Conservation (phyloP, 2,329 filamentous ascomycete genomes). For the Thielaviopsis populi region DNA sequence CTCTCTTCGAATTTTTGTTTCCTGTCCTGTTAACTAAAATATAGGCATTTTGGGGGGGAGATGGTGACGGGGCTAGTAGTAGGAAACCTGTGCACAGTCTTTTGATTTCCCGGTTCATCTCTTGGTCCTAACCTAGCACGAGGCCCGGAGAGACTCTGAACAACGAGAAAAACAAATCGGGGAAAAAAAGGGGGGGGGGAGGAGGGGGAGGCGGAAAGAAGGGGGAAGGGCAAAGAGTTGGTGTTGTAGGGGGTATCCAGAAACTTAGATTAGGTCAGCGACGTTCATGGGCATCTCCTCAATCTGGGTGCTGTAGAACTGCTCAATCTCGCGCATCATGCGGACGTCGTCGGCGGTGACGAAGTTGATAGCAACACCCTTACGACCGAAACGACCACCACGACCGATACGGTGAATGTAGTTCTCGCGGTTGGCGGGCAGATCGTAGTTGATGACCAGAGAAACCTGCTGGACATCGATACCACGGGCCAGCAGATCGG, state of each 20-base stretch:
- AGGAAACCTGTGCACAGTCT: background rate
- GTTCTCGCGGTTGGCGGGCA: conserved; percentile 98
- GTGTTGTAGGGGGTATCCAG: conserved; percentile 12
- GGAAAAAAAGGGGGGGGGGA: background rate
- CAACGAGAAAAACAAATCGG: conserved; percentile 8
- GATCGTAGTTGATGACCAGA: conserved; percentile 99
- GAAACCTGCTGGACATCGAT: conserved; percentile 99
- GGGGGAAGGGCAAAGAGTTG: background rate
- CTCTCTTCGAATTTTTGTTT: conserved; percentile 16
- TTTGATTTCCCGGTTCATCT: background rate
- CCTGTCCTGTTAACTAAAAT: conserved; percentile 12
- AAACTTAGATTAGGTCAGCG: conserved; percentile 54
- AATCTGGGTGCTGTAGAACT: conserved; percentile 99
- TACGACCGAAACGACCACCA: conserved; percentile 98
- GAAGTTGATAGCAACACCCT: conserved; percentile 99
- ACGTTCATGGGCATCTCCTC: conserved; percentile 99
- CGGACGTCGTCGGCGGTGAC: conserved; percentile 97
- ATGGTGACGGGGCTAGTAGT: conserved; percentile 1
- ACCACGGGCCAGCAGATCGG: conserved; percentile 94
- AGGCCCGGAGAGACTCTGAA: background rate
- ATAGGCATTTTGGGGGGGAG: conserved; percentile 5
- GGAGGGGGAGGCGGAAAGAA: background rate
- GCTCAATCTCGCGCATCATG: conserved; percentile 99
- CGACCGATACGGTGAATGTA: conserved; percentile 99
- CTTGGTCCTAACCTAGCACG: background rate